Percentiles rank a stretch among this genome's conserved stretches.
Conservation (phyloP, 306 rosid genomes). For the Heteromeles arbutifolia region DNA sequence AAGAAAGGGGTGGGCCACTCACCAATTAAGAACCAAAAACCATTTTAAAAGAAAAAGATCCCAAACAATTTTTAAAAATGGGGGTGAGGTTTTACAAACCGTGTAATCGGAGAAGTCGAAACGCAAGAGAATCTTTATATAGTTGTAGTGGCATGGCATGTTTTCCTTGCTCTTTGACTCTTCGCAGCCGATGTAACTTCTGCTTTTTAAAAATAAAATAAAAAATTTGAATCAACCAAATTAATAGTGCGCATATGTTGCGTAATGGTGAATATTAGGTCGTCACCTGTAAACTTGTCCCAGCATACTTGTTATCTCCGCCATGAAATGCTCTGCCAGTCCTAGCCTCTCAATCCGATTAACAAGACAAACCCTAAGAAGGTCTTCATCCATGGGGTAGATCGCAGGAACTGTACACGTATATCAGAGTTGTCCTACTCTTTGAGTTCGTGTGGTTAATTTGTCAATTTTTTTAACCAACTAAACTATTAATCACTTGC, state of each 20-base stretch:
- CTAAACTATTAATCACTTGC: too few relatives aligned
- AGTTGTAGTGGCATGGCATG: background rate
- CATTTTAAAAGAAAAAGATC: too few relatives aligned
- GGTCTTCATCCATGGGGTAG: slow-evolving; percentile 9
- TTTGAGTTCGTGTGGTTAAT: background rate
- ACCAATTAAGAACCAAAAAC: too few relatives aligned
- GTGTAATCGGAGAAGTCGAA: slow-evolving; percentile 16
- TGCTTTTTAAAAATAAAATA: too few relatives aligned
- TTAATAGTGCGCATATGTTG: too few relatives aligned
- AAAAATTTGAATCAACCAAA: background rate
- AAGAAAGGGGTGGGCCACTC: too few relatives aligned
- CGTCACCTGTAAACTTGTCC: background rate
- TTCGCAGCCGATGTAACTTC: background rate
- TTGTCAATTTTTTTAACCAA: too few relatives aligned
- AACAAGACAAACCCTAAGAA: background rate
- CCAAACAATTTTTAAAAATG: too few relatives aligned
- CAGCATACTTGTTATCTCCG: background rate
- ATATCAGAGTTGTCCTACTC: background rate
- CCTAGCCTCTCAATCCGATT: slow-evolving; percentile 13
- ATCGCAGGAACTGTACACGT: background rate
- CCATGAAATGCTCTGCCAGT: slow-evolving; percentile 4
- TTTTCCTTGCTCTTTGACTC: background rate
- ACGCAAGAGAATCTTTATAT: background rate
- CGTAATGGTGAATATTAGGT: too few relatives aligned
- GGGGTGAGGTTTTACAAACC: too few relatives aligned